These are phyloP conservation scores for Nicotiana rustica DNA, from an alignment of 305 asterid species.

Conservation along the genomic window DNA sequence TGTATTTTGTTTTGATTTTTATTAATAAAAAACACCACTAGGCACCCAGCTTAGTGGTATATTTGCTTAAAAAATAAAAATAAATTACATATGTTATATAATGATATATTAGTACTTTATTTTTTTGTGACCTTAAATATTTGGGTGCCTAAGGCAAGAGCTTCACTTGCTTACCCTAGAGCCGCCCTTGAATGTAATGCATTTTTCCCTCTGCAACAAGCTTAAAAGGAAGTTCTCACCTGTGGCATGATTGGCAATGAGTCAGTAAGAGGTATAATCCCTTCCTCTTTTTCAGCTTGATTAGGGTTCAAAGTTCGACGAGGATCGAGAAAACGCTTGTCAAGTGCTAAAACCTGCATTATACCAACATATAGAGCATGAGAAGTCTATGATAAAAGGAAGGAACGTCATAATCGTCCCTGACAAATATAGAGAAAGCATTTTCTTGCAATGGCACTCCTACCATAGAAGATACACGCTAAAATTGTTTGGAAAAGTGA, in stretches of 20 bases:
- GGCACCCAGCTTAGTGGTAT: no score
- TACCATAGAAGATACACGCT: slow-evolving; percentile 30
- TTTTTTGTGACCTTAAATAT: no score
- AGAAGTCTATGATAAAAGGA: neutral
- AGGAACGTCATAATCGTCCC: neutral
- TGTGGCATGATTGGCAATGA: slow-evolving; percentile 92
- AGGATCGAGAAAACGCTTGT: slow-evolving; percentile 93
- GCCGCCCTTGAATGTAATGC: neutral
- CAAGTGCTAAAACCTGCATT: slow-evolving; percentile 94
- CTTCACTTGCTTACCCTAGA: no score
- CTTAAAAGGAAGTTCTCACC: slow-evolving; percentile 50
- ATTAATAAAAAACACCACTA: no score
- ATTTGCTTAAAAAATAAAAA: no score
- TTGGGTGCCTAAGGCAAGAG: no score
- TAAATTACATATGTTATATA: no score
- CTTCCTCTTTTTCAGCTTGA: slow-evolving; percentile 99
- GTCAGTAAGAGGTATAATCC: slow-evolving; percentile 93
- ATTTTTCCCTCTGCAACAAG: neutral
- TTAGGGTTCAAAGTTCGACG: slow-evolving; percentile 91
- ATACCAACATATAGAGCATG: slow-evolving; percentile 30
- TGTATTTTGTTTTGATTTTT: no score
- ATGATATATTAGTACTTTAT: no score
- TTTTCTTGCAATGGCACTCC: neutral
- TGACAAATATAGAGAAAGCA: neutral
- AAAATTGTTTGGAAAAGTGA: slow-evolving; percentile 24